Evolutionary conservation across 805 yeast species (phyloP).

Genomic region (Teunomyces atbi): DNA sequence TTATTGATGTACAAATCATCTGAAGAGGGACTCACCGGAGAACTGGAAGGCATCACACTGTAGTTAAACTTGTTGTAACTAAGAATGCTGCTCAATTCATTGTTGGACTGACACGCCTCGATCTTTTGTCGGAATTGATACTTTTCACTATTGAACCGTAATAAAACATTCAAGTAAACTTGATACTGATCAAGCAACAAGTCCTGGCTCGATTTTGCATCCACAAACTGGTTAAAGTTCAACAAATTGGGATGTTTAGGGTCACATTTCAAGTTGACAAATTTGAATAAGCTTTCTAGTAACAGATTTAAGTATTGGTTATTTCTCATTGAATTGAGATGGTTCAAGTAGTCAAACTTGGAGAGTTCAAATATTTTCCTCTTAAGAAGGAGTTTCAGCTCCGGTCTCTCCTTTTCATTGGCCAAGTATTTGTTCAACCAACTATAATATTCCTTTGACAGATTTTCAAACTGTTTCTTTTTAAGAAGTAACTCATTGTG

Average conservation of each 20-base stretch:
- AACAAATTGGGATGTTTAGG: constrained; percentile 12
- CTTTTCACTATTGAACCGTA: constrained; percentile 42
- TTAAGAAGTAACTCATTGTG: constrained; percentile 21
- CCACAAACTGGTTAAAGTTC: constrained; percentile 14
- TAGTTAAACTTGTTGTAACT: constrained; percentile 24
- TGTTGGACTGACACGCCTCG: constrained; percentile 38
- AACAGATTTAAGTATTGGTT: constrained; percentile 41
- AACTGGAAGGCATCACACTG: neutral
- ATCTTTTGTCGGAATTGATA: constrained; percentile 40
- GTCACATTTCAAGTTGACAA: constrained; percentile 21
- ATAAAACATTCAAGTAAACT: constrained; percentile 32
- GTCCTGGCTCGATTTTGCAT: constrained; percentile 14
- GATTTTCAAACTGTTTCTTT: constrained; percentile 36
- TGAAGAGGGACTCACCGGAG: neutral
- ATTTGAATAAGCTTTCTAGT: constrained; percentile 36
- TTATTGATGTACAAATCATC: constrained; percentile 19
- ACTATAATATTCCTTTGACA: constrained; percentile 41
- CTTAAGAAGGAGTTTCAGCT: constrained; percentile 34
- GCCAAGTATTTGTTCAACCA: constrained; percentile 45
- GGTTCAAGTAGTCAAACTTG: constrained; percentile 47
- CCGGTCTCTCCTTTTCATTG: constrained; percentile 44
- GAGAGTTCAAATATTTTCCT: constrained; percentile 41
- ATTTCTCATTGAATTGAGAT: constrained; percentile 34
- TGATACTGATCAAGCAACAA: constrained; percentile 23
- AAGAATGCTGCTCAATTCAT: constrained; percentile 36